phyloP scores from a whole-genome alignment of 2,329 filamentous ascomycete species.

The Pyrenophora teres region DNA sequence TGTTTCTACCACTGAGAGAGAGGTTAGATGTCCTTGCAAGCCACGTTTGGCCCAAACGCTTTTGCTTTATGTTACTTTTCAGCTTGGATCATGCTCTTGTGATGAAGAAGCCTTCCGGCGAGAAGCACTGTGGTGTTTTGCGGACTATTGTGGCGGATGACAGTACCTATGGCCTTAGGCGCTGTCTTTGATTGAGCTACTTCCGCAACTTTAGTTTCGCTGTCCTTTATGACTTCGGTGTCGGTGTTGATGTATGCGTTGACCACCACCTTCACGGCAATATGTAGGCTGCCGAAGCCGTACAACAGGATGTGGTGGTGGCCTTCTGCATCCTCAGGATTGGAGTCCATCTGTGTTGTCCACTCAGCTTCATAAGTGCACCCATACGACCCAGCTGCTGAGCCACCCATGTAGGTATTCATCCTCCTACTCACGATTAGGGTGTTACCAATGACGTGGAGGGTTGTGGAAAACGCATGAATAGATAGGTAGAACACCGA shows the following conservation, averaged over 20 bases:
- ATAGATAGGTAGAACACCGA: background rate
- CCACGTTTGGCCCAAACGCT: background rate
- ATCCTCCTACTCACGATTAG: background rate
- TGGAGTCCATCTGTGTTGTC: background rate
- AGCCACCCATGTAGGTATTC: background rate
- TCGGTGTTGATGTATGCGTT: background rate
- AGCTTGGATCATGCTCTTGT: background rate
- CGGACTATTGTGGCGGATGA: background rate
- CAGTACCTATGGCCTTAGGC: background rate
- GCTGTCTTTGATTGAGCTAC: background rate
- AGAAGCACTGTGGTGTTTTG: background rate
- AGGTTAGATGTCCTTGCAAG: background rate
- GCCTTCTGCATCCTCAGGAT: constrained; percentile 3
- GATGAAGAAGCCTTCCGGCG: background rate
- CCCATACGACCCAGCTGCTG: background rate
- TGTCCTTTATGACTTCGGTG: background rate
- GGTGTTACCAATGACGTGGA: background rate
- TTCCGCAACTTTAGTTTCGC: background rate
- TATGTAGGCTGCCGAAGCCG: background rate
- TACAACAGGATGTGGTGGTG: background rate
- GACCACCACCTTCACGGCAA: background rate
- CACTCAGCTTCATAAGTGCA: background rate
- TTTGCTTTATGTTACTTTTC: background rate
- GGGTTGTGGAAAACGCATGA: background rate
- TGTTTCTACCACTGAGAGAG: background rate